Conservation (phyloP, 176 grass and related monocot species). For the Carex pumila region DNA sequence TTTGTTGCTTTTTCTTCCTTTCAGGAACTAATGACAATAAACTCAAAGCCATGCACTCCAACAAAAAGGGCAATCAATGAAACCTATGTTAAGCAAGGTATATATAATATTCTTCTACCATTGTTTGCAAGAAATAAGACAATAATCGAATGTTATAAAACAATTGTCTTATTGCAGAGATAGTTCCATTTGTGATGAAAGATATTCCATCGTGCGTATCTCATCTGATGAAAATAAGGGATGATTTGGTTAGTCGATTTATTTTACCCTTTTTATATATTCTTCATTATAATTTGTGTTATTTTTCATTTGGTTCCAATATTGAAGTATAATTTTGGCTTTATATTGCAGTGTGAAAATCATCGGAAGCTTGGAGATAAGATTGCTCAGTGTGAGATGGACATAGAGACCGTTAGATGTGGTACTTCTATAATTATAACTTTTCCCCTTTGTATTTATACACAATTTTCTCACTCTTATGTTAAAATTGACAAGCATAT, state of each 20-base stretch:
- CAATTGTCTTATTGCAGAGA: conserved; percentile 1
- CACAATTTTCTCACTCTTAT: not conserved
- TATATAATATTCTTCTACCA: not conserved
- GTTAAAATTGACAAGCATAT: not conserved
- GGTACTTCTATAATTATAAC: not conserved
- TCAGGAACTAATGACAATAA: not conserved
- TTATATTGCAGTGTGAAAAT: conserved; percentile 1
- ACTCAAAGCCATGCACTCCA: not conserved
- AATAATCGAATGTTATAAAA: not conserved
- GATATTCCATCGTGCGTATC: not conserved
- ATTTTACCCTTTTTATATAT: not conserved
- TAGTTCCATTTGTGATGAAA: not conserved
- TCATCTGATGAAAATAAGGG: not conserved
- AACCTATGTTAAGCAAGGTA: conserved; percentile 3
- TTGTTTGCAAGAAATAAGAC: not conserved
- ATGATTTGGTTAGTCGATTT: conserved; percentile 4
- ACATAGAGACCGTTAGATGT: not conserved
- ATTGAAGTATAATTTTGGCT: not conserved
- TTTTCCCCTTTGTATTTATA: not conserved
- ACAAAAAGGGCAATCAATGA: not conserved
- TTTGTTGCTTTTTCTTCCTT: not conserved
- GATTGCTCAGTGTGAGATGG: conserved; percentile 18
- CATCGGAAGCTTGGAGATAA: not conserved
- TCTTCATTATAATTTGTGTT: not conserved
- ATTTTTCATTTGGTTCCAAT: not conserved